A percentile compares a stretch with the other conserved stretches of the same genome.
Conservation (phyloP, 2,329 filamentous ascomycete genomes). For the Pyrenophora seminiperda region DNA sequence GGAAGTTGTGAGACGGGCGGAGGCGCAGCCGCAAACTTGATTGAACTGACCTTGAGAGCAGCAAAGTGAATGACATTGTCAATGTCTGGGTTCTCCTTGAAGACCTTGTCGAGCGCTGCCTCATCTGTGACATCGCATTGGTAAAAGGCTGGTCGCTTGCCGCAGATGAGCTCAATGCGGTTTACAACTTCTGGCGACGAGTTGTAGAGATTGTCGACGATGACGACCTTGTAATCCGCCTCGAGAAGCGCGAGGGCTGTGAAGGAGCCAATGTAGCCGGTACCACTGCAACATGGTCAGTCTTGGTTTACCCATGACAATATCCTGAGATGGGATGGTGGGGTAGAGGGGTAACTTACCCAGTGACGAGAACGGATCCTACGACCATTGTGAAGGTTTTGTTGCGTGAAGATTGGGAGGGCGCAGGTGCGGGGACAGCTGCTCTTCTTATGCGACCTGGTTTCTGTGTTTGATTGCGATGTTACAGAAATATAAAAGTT, state of each 20-base stretch:
- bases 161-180: conserved; percentile 91
- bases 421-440: neutral
- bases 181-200: conserved; percentile 89
- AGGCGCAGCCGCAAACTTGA: neutral
- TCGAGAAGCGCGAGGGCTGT: conserved; percentile 89
- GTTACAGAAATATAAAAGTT: conserved; percentile 27
- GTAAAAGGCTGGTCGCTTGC: conserved; percentile 84
- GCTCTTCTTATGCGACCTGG: conserved; percentile 1
- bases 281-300: conserved; percentile 67
- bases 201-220: conserved; percentile 97
- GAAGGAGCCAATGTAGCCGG: conserved; percentile 99
- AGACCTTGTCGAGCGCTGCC: conserved; percentile 80
- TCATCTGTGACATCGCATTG: conserved; percentile 88
- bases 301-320: conserved; percentile 4
- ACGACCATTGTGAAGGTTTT: conserved; percentile 65
- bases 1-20: conserved; percentile 14
- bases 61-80: conserved; percentile 99
- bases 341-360: conserved; percentile 63
- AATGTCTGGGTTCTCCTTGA: conserved; percentile 86
- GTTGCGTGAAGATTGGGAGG: neutral
- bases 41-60: conserved; percentile 78
- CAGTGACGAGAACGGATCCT: conserved; percentile 88
- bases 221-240: conserved; percentile 94
- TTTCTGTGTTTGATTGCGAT: conserved; percentile 12
- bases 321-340: conserved; percentile 22